Evolutionary conservation across 768 basidiomycete species (phyloP), one percentile per base, ranked within the genome.

Genomic region (Rhodocollybia butyracea): DNA sequence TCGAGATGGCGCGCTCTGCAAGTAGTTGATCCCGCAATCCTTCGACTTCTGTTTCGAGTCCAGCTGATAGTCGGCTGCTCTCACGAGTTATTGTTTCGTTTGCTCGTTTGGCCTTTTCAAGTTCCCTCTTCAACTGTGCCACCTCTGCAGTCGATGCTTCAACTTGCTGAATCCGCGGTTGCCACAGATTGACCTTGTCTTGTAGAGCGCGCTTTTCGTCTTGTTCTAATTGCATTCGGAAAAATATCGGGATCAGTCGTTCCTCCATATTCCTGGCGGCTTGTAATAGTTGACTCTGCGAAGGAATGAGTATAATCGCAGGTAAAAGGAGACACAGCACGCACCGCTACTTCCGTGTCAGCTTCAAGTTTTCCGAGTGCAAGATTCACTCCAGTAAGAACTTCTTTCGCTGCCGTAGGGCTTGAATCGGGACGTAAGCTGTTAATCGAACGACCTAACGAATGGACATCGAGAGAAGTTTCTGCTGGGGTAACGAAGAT

Each of bases 161-260:
- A 8, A 32, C 43, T 17, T 46, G 29, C 10, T 15, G 34, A 8
- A 54, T 21, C 22, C 29, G 27, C 12, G 30, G 53, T 29, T 29
- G 32, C 53, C 53, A 54, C n/a, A 26, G 29, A 36, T 54, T 46
- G 29, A 54, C 39, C 30, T 54, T 54, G 17, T 54, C 29, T 17
- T 43, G 52, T 0, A 54, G 22, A 10, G 42, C 41, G 13, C 29
- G 41, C 21, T 54, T 54, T 21, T 54, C 52, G 52, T 54, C 40
- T 7, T 38, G 52, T 24, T 54, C 52, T n/a, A 54, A 29, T 17
- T 34, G 52, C 22, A 54, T 21, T 17, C 17, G 27, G 22, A 31
- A 45, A 30, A 30, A 54, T 2, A 46, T 36, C n/a, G 43, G 42
- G 6, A 1, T 22, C 26, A 54, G 15, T 19, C 19, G 12, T 19